A percentile compares a stretch with the other conserved stretches of the same genome.
These are phyloP conservation scores for Phytopythium sindhum DNA, from an alignment of 352 stramenopile genomes.

Conservation along the genomic window DNA sequence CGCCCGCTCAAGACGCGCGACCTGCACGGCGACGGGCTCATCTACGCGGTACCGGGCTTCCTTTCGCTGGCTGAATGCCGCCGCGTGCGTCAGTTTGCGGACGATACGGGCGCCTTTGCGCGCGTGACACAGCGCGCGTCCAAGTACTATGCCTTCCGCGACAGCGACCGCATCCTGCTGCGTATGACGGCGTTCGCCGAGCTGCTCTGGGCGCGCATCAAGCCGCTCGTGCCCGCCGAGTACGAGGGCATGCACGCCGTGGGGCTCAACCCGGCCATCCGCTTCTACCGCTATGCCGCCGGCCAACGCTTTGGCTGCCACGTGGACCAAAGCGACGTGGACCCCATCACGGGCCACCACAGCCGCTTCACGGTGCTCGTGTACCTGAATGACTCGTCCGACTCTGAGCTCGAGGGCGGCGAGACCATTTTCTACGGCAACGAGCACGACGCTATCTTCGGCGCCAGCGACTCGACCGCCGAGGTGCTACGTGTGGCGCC, in stretches of 20 bases:
- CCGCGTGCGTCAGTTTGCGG: conserved; percentile 55
- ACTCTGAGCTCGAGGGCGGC: conserved; percentile 69
- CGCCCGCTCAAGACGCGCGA: conserved; percentile 26
- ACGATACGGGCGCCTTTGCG: conserved; percentile 44
- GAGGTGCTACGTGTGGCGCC: conserved; percentile 41
- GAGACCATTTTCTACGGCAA: conserved; percentile 74
- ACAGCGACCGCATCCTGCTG: conserved; percentile 73
- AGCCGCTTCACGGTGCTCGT: conserved; percentile 83
- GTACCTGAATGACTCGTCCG: conserved; percentile 71
- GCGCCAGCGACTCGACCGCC: conserved; percentile 2
- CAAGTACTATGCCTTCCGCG: conserved; percentile 62
- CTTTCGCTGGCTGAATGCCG: conserved; percentile 59
- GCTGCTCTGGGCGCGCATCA: conserved; percentile 62
- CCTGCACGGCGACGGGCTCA: conserved; percentile 54
- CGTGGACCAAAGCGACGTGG: conserved; percentile 83
- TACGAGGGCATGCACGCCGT: conserved; percentile 65
- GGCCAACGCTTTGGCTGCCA: conserved; percentile 78
- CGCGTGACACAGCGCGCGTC: conserved; percentile 70
- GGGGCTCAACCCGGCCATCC: conserved; percentile 67
- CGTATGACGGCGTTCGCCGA: conserved; percentile 58
- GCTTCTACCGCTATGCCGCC: conserved; percentile 71
- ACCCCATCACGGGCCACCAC: conserved; percentile 59
- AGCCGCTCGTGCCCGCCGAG: conserved; percentile 42
- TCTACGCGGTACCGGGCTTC: conserved; percentile 62
- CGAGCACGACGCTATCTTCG: conserved; percentile 29